Base-by-base conservation (phyloP, 1,139 yeast genomes). In the Suhomyces maxii region DNA sequence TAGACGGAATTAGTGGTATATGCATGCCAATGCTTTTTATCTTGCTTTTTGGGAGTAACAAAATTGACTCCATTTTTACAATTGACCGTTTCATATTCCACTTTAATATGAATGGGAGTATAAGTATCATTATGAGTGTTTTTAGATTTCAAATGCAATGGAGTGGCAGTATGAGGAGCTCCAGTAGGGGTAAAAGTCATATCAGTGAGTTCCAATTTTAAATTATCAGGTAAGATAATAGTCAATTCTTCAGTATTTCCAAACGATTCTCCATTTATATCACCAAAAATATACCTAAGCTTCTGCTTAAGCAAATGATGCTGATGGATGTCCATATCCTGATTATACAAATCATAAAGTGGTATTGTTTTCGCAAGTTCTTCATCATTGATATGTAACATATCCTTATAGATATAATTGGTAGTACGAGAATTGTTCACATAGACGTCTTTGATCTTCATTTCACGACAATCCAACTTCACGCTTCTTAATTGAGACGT, bases 1-100 rank as follows among this genome's bases (percentile, higher is more conserved):
- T 83, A 69, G 26, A 89, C 91, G 3, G 89, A 76, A 59, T 93
- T 91, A 1, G 82, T 76, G 0, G 99, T 91, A 63, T 86, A 90
- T 1, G 89, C 95, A 59, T 88, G 96, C 95, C 97, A 90, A 36
- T 52, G 50, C 37, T 65, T 64, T 42, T 63, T 71, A 30, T 71
- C 73, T 4, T 66, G 59, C 35, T 64, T 64, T 7, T 62, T 56
- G 34, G 72, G 71, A 18, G 89, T 86, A 34, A 84, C 79, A 62
- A 93, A 95, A 46, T 78, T 77, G 26, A 95, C 68, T 2, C 99
- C 99, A 49, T 83, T 82, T 37, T 77, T 77, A 1, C 95, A 87
- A 51, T 87, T 85, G 40, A 69, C 69, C 7, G 89, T 64, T 40
- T 76, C 76, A 59, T 87, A 95, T 49, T 80, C 85, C 30, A 95